Percentiles rank a stretch among this genome's conserved stretches.
Evolutionary conservation across 2,329 filamentous ascomycete genomes (phyloP).

Genomic region (Triangularia verruculosa): DNA sequence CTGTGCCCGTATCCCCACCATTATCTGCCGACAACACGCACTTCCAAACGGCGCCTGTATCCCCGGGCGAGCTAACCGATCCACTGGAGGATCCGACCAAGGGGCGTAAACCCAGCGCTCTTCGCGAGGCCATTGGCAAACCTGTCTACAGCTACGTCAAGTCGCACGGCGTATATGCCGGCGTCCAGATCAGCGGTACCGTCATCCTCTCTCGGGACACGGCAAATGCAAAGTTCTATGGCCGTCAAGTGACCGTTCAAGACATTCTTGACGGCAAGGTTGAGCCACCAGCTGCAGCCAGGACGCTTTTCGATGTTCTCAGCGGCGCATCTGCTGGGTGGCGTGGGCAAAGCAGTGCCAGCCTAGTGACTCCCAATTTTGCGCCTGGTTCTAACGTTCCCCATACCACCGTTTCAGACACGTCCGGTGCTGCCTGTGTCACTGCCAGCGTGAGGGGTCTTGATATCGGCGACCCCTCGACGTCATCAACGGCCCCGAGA

Average conservation of each 20-base stretch:
- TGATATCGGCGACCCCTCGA: slow-evolving; percentile 1
- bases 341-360: slow-evolving; percentile 12
- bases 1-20: slow-evolving; percentile 18
- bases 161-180: slow-evolving; percentile 82
- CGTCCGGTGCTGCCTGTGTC: background rate
- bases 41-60: slow-evolving; percentile 12
- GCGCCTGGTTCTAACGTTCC: slow-evolving; percentile 7
- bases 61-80: slow-evolving; percentile 12
- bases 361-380: background rate
- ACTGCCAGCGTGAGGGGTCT: slow-evolving; percentile 18
- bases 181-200: slow-evolving; percentile 82
- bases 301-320: slow-evolving; percentile 36
- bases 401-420: background rate
- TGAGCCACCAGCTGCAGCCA: slow-evolving; percentile 30
- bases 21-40: slow-evolving; percentile 22
- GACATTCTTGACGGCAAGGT: slow-evolving; percentile 49
- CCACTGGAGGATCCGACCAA: slow-evolving; percentile 17
- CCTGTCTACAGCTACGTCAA: slow-evolving; percentile 73
- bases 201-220: slow-evolving; percentile 82
- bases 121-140: slow-evolving; percentile 33
- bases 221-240: slow-evolving; percentile 85
- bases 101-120: slow-evolving; percentile 24
- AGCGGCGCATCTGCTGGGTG: slow-evolving; percentile 37
- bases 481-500: background rate
- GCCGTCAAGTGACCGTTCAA: slow-evolving; percentile 49